These are phyloP conservation scores for Blastobotrys ciferrii DNA, from an alignment of 1,139 yeast species.

Conservation along the genomic window DNA sequence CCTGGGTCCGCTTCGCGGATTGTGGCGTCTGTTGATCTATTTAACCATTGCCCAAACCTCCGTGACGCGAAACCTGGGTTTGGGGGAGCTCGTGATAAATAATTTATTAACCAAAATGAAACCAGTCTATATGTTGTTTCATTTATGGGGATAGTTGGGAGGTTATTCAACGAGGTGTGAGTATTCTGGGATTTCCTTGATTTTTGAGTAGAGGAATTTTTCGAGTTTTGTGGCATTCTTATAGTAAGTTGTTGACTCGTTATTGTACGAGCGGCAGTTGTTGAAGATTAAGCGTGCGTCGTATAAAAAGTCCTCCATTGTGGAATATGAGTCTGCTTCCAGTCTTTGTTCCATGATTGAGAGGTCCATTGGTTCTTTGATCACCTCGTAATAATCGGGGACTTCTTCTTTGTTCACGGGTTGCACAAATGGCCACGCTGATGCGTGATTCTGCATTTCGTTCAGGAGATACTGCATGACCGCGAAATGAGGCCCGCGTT, in stretches of 20 bases:
- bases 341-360: slow-evolving; percentile 92
- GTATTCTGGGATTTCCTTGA: slow-evolving; percentile 81
- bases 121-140: no score
- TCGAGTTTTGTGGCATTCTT: slow-evolving; percentile 85
- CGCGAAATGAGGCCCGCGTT: slow-evolving; percentile 91
- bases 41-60: no score
- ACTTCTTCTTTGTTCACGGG: slow-evolving; percentile 95
- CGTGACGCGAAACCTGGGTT: not conserved
- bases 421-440: slow-evolving; percentile 97
- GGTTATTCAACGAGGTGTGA: slow-evolving; percentile 49
- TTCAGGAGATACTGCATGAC: slow-evolving; percentile 84
- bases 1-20: no score
- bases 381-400: slow-evolving; percentile 92
- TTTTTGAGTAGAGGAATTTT: slow-evolving; percentile 75
- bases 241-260: slow-evolving; percentile 34
- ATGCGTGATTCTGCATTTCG: slow-evolving; percentile 90
- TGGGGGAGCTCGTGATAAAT: no score
- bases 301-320: slow-evolving; percentile 86
- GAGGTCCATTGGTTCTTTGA: slow-evolving; percentile 98
- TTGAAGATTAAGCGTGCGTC: slow-evolving; percentile 84
- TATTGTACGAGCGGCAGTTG: slow-evolving; percentile 54
- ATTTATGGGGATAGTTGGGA: no score
- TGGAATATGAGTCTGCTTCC: slow-evolving; percentile 86
- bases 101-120: not conserved
- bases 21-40: no score